Evolutionary conservation across 1,284 basidiomycete genomes (phyloP).

Genomic region (Leccinum huronense): DNA sequence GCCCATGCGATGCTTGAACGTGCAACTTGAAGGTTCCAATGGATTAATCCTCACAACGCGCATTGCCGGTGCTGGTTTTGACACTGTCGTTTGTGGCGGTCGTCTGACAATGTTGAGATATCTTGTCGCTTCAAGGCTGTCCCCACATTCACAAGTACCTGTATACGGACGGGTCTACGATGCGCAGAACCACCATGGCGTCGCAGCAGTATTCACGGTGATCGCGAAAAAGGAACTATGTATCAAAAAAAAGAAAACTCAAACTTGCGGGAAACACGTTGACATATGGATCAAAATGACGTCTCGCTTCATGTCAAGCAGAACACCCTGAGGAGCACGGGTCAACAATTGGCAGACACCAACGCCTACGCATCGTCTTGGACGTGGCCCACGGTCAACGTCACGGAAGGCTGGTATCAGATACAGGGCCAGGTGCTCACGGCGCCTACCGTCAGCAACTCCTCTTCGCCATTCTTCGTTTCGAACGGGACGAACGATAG

Average conservation of each 20-base stretch:
- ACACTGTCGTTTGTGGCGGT: background rate
- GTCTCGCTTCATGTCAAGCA: conserved; percentile 7
- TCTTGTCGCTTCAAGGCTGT: background rate
- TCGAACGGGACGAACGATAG: conserved; percentile 38
- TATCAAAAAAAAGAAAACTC: background rate
- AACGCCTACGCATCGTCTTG: conserved; percentile 19
- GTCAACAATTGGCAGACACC: conserved; percentile 26
- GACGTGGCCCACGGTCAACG: conserved; percentile 39
- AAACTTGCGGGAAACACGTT: conserved; percentile 3
- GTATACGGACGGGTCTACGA: background rate
- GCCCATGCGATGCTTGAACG: conserved; percentile 12
- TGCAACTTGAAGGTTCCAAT: background rate
- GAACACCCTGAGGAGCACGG: conserved; percentile 2
- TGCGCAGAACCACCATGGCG: background rate
- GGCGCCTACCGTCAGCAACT: conserved; percentile 4
- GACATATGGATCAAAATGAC: conserved; percentile 13
- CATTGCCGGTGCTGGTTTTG: background rate
- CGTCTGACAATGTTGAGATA: background rate
- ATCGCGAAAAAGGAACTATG: background rate
- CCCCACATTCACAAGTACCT: background rate
- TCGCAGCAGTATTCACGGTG: background rate
- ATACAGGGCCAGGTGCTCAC: conserved; percentile 26
- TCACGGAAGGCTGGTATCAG: conserved; percentile 46
- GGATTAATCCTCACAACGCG: conserved; percentile 8
- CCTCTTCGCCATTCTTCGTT: conserved; percentile 42